Conservation (phyloP, 1,139 yeast genomes). For the Suhomyces guaymorum region DNA sequence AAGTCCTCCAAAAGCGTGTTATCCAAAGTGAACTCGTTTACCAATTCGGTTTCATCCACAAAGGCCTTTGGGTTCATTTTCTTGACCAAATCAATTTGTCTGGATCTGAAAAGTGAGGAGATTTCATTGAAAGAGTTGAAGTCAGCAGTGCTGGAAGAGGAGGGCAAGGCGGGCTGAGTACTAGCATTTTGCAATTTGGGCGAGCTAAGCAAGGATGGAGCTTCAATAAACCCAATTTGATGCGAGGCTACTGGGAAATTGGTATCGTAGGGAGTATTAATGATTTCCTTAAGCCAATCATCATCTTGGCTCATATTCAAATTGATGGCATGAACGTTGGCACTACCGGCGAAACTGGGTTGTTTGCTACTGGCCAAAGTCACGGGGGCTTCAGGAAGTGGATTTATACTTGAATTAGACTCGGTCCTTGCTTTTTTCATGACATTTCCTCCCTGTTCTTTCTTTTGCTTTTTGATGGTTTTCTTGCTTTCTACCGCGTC, state of each 20-base stretch:
- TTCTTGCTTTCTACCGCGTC: constrained; percentile 8
- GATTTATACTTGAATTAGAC: background rate
- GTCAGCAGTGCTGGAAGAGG: constrained; percentile 4
- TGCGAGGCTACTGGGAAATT: constrained; percentile 51
- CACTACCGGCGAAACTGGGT: constrained; percentile 3
- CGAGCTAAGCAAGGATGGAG: constrained; percentile 17
- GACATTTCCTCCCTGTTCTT: constrained; percentile 7
- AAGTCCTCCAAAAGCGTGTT: constrained; percentile 13
- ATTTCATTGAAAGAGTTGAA: constrained; percentile 32
- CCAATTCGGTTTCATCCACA: constrained; percentile 3
- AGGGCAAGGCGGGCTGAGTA: constrained; percentile 8
- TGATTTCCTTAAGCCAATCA: constrained; percentile 71
- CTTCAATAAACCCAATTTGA: constrained; percentile 54
- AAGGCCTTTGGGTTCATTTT: constrained; percentile 25
- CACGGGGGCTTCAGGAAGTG: background rate
- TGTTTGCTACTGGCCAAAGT: constrained; percentile 1
- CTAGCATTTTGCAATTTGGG: constrained; percentile 12
- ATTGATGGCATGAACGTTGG: constrained; percentile 10
- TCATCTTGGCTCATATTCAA: constrained; percentile 27
- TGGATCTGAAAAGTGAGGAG: constrained; percentile 54
- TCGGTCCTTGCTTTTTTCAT: constrained; percentile 2
- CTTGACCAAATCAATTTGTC: constrained; percentile 61
- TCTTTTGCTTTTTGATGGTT: constrained; percentile 8
- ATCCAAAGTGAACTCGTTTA: constrained; percentile 16
- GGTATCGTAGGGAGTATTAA: constrained; percentile 60